Evolutionary conservation across 352 stramenopile species (phyloP).

Genomic region (Globisporangium emineosum): DNA sequence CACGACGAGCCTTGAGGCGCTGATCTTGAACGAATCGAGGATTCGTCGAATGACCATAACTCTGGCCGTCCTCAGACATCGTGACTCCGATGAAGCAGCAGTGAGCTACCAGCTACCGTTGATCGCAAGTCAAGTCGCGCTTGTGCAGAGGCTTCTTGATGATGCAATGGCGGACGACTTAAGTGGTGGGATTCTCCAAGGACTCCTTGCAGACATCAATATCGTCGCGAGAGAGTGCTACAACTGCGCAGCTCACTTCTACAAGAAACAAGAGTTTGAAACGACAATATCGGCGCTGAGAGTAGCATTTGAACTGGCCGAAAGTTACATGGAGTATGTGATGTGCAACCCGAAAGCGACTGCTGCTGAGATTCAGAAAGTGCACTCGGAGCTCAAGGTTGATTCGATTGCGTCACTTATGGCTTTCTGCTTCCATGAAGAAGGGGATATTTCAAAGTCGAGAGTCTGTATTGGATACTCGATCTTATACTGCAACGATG

Average conservation of each 20-base stretch:
- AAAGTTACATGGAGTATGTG: constrained; percentile 63
- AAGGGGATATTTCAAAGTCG: constrained; percentile 25
- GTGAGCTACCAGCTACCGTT: constrained; percentile 2
- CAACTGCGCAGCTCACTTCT: constrained; percentile 42
- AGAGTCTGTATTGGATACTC: constrained; percentile 42
- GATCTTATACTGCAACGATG: constrained; percentile 49
- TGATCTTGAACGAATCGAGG: constrained; percentile 41
- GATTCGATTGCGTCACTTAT: constrained; percentile 59
- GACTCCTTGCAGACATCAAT: constrained; percentile 54
- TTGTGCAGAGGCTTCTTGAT: constrained; percentile 35
- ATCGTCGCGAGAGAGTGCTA: constrained; percentile 64
- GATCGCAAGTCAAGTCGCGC: constrained; percentile 29
- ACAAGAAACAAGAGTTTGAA: constrained; percentile 39
- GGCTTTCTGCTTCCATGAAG: constrained; percentile 49
- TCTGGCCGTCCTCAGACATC: constrained; percentile 18
- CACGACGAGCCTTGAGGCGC: constrained; percentile 20
- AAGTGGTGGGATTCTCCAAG: constrained; percentile 26
- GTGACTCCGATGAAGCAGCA: neutral
- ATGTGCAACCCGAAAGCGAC: constrained; percentile 40
- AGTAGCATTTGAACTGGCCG: constrained; percentile 41
- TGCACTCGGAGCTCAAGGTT: constrained; percentile 48
- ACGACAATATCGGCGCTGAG: constrained; percentile 40
- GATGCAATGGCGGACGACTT: constrained; percentile 29
- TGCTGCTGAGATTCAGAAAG: constrained; percentile 28
- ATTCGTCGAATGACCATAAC: constrained; percentile 42